Evolutionary conservation across 2,329 filamentous ascomycete species (phyloP), one percentile per base, ranked within the genome.

Genomic region (Paraconiothyrium sp.): DNA sequence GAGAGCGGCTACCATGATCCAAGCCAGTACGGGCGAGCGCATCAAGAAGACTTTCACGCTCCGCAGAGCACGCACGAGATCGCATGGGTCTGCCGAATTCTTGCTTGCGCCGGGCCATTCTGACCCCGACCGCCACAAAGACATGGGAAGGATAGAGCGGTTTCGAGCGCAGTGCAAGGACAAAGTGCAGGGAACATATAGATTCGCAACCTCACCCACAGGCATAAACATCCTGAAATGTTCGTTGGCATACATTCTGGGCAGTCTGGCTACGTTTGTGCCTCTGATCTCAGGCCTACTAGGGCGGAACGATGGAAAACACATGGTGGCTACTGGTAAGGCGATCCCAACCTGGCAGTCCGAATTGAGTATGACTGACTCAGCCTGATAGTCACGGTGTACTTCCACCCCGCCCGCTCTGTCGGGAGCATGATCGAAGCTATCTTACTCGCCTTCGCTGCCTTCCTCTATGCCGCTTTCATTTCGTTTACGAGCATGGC

Each of bases 351-450:
- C 4, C 34, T 55, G 14, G 6, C 24, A 27, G 8, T 1, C 16
- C 9, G 16, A 34, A 16, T 22, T 14, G 24, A 30, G 22, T 11
- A 10, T 5, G 13, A n/a, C 46, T 48, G 4, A 32, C 46, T 54
- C 27, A 13, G 4, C 30, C n/a, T 32, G 24, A 7, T 34, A 55
- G 88, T 97, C 60, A 96, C 93, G 0, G 94, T 97, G 11, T 98
- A 97, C 74, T 98, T 97, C 72, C 93, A 97, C 76, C 93, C 94
- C 4, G 92, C 93, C 6, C 86, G 94, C 60, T 92, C 92, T 20
- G 87, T 90, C 30, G 94, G 94, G 0, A 95, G 92, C 67, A 97
- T 97, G 93, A 86, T 92, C 60, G 92, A 97, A 78, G 94, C 93
- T 3, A 86, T 90, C 11, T 80, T 94, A 37, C 88, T 95, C 60